phyloP scores from a whole-genome alignment of 306 rosid genomes.

The Senna tora region DNA sequence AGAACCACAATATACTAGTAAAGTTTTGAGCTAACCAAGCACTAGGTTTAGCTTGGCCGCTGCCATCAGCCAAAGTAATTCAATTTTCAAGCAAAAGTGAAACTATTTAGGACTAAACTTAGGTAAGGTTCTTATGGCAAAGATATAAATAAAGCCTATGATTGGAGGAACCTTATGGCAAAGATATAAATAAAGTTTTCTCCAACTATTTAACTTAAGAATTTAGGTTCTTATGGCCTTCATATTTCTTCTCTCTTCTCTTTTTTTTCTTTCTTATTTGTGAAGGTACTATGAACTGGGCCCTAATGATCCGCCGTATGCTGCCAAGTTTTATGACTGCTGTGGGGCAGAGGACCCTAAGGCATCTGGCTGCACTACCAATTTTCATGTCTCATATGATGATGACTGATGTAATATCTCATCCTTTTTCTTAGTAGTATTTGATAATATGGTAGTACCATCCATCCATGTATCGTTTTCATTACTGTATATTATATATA shows the following conservation, averaged over 20 bases:
- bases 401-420: conserved; percentile 51
- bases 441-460: not conserved
- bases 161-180: too few relatives aligned
- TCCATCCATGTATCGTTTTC: conserved; percentile 17
- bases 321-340: conserved; percentile 87
- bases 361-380: conserved; percentile 81
- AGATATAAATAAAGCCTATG: too few relatives aligned
- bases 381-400: conserved; percentile 78
- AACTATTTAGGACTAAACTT: too few relatives aligned
- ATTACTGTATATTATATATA: conserved; percentile 14
- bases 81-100: not conserved
- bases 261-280: conserved; percentile 31
- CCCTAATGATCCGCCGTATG: conserved; percentile 67
- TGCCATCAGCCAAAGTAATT: not conserved
- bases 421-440: conserved; percentile 4
- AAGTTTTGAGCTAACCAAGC: conserved; percentile 22
- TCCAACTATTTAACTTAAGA: not conserved
- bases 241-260: conserved; percentile 19
- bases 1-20: not conserved
- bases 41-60: not conserved
- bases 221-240: conserved; percentile 7
- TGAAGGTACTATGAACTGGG: conserved; percentile 67
- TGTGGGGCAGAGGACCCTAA: conserved; percentile 91
- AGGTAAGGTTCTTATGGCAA: too few relatives aligned
- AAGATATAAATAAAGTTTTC: too few relatives aligned